Percentiles rank a stretch among this genome's conserved stretches.
Evolutionary conservation across 345 rosid species (phyloP).

Genomic region (Conringia planisiliqua): DNA sequence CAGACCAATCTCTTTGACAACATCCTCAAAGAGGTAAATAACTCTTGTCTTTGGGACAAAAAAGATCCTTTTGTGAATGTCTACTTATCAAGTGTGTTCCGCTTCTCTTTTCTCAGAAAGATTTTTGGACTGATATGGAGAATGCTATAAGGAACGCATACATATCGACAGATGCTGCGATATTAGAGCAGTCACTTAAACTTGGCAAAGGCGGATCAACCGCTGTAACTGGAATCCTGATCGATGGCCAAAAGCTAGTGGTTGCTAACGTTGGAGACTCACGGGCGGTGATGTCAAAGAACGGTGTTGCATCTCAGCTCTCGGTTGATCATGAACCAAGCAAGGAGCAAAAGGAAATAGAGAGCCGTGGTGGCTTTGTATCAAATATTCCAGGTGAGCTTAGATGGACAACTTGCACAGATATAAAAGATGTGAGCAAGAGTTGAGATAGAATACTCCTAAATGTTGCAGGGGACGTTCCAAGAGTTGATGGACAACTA

Average conservation of each 20-base stretch:
- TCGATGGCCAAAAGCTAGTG: slow-evolving; percentile 64
- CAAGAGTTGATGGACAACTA: slow-evolving; percentile 88
- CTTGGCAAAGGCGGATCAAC: slow-evolving; percentile 95
- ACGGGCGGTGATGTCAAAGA: slow-evolving; percentile 72
- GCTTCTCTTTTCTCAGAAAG: slow-evolving; percentile 40
- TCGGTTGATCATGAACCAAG: slow-evolving; percentile 86
- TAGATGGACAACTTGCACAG: background rate
- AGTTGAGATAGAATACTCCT: background rate
- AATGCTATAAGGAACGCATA: slow-evolving; percentile 72
- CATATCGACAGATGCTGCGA: slow-evolving; percentile 54
- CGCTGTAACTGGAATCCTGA: slow-evolving; percentile 88
- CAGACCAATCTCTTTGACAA: slow-evolving; percentile 70
- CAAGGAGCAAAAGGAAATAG: slow-evolving; percentile 62
- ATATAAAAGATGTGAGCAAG: background rate
- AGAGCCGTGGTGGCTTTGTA: slow-evolving; percentile 83
- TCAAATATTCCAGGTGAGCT: slow-evolving; percentile 71
- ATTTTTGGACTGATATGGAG: slow-evolving; percentile 69
- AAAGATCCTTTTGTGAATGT: background rate
- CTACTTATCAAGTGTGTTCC: background rate
- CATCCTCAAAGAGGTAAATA: slow-evolving; percentile 67
- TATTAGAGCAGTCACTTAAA: slow-evolving; percentile 49
- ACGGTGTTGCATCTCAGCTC: slow-evolving; percentile 64
- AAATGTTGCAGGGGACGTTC: slow-evolving; percentile 66
- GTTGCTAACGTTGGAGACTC: slow-evolving; percentile 95
- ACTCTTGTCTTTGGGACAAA: background rate